Evolutionary conservation across 495 filamentous ascomycete species (phyloP).

Genomic region (Trichoderma gamsii): DNA sequence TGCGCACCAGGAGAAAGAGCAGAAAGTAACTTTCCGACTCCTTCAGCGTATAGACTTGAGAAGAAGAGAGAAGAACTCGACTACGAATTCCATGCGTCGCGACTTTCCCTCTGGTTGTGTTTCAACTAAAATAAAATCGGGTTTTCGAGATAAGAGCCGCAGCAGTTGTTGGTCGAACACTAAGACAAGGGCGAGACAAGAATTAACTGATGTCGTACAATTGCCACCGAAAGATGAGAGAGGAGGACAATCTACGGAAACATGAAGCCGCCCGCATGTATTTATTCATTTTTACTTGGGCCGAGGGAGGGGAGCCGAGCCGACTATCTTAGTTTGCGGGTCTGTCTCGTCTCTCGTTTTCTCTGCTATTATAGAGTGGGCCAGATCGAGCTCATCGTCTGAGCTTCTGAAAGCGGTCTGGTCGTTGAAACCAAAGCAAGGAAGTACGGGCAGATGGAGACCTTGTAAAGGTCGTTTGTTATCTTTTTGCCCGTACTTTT

Average conservation of each 20-base stretch:
- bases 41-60: conserved; percentile 34
- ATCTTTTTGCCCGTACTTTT: too few species aligned
- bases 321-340: background rate
- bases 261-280: background rate
- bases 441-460: background rate
- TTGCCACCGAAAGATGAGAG: background rate
- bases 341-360: background rate
- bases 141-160: background rate
- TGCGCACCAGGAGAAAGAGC: conserved; percentile 12
- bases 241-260: background rate
- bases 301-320: background rate
- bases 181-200: background rate
- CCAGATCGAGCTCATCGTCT: background rate
- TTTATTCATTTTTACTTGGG: background rate
- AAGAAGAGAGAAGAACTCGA: conserved; percentile 40
- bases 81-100: conserved; percentile 32
- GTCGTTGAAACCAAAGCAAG: background rate
- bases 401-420: conserved; percentile 9
- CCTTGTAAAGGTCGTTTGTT: background rate
- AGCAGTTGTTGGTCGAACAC: background rate
- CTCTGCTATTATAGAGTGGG: background rate
- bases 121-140: background rate
- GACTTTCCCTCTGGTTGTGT: background rate
- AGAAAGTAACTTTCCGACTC: conserved; percentile 2
- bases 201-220: background rate